Evolutionary conservation across 176 grass and related monocot genomes (phyloP), one percentile per base, ranked within the genome.

Genomic region (Areca catechu): DNA sequence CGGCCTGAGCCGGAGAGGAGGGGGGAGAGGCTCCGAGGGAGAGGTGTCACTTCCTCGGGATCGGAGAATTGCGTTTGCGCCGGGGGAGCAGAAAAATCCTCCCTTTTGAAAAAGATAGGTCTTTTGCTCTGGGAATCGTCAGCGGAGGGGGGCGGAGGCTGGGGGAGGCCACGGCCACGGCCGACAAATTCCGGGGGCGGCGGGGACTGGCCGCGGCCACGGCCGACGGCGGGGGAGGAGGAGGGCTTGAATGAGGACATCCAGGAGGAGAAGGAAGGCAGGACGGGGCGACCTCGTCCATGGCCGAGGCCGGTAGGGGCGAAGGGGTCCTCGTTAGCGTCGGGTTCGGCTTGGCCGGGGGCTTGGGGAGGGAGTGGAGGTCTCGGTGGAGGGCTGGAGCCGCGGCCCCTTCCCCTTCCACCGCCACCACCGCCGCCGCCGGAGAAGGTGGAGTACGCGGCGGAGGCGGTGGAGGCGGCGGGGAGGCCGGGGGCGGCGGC

Each of bases 1-100:
- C 83, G 77, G 52, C 86, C 92, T 3, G 77, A 69, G 55, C 86
- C 92, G 4, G 80, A 12, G 18, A 51, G 49, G 34, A 70, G 57
- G 62, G 53, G 30, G 3, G 63, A 15, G n/a, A 68, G 56, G n/a
- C 60, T 60, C 4, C 20, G 27, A 54, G 72, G 37, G 15, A 69
- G 24, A 25, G 29, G 37, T 2, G 10, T 6, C 49, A 9, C 24
- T 30, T 54, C 10, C 15, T 67, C 51, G 24, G 65, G 1, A 27
- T 61, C 60, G 48, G 62, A 21, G 37, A 30, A 56, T 7, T 37
- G 47, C 49, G 24, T 71, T 30, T 51, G 22, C 61, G 57, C 66
- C 61, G 19, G 17, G 25, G 22, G 21, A 20, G 27, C 20, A 4
- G 48, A 2, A 5, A 19, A 56, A 4, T 83, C 72, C 67, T 63